phyloP scores from a whole-genome alignment of 345 rosid species.

The Mercurialis annua region DNA sequence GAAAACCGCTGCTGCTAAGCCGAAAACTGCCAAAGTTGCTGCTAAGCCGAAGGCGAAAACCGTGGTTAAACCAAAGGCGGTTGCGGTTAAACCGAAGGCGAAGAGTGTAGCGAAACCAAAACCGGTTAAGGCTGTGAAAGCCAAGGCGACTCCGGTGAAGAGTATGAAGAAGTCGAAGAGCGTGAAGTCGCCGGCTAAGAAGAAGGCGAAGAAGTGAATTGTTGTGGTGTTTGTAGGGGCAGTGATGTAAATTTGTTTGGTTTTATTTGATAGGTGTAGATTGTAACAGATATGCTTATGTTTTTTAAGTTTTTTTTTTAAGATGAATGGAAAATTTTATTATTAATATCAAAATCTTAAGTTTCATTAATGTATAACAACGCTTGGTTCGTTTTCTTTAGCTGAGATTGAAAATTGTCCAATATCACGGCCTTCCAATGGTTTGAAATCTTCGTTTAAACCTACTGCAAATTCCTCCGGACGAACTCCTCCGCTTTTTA shows the following conservation, averaged over 20 bases:
- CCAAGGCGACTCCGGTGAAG: not conserved
- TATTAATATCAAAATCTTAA: too few relatives aligned
- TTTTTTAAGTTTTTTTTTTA: not conserved
- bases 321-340: not conserved
- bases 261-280: not conserved
- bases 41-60: constrained; percentile 11
- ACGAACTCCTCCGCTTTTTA: constrained; percentile 44
- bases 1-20: not conserved
- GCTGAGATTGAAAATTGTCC: constrained; percentile 76
- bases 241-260: constrained; percentile 10
- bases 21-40: not conserved
- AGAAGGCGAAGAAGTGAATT: constrained; percentile 21
- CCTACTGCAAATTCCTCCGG: constrained; percentile 68
- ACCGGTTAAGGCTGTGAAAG: not conserved
- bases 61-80: not conserved
- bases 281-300: not conserved
- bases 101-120: not conserved
- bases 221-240: not conserved
- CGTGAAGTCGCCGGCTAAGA: constrained; percentile 11
- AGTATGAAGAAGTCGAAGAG: not conserved
- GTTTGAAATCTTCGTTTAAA: constrained; percentile 49
- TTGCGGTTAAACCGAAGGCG: constrained; percentile 10
- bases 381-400: too few relatives aligned
- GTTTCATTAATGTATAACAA: too few relatives aligned
- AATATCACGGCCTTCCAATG: constrained; percentile 61